Percentiles rank a stretch among this genome's conserved stretches.
Evolutionary conservation across 2,329 filamentous ascomycete genomes (phyloP).

Genomic region (Fusarium gaditjirri): DNA sequence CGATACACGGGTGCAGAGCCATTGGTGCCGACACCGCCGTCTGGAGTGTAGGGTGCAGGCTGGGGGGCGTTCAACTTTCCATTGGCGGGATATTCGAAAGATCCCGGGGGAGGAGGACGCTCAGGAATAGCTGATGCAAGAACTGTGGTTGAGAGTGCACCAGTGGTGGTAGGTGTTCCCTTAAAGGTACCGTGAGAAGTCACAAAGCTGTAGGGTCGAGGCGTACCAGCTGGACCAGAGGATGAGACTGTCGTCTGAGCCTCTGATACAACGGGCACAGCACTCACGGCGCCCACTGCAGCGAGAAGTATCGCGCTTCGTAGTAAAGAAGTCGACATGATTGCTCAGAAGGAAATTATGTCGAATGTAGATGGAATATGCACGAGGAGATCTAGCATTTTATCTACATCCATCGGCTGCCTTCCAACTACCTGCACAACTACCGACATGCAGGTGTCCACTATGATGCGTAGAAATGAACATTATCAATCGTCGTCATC

Average conservation of each 20-base stretch:
- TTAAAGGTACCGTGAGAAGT: slow-evolving; percentile 76
- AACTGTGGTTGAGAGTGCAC: slow-evolving; percentile 70
- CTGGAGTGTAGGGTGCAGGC: slow-evolving; percentile 78
- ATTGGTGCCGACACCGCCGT: slow-evolving; percentile 80
- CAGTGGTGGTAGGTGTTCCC: slow-evolving; percentile 74
- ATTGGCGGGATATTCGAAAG: slow-evolving; percentile 76
- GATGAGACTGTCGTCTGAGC: slow-evolving; percentile 51
- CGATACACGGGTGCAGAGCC: slow-evolving; percentile 81
- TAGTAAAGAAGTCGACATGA: slow-evolving; percentile 12
- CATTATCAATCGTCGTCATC: slow-evolving; percentile 6
- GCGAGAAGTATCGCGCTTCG: slow-evolving; percentile 13
- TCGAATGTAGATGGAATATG: background rate
- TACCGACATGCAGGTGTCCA: background rate
- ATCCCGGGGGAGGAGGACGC: slow-evolving; percentile 67
- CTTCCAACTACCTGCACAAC: background rate
- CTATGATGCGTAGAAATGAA: slow-evolving; percentile 21
- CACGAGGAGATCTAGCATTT: background rate
- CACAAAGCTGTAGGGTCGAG: slow-evolving; percentile 61
- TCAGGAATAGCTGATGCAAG: slow-evolving; percentile 67
- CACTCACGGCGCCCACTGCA: slow-evolving; percentile 32
- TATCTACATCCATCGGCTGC: background rate
- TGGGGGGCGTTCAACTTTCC: slow-evolving; percentile 74
- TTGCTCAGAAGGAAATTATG: background rate
- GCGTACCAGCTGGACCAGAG: slow-evolving; percentile 41
- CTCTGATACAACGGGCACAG: slow-evolving; percentile 50